A percentile compares a stretch with the other conserved stretches of the same genome.
Conservation (phyloP, 345 rosid species). For the Gynandropsis gynandra region DNA sequence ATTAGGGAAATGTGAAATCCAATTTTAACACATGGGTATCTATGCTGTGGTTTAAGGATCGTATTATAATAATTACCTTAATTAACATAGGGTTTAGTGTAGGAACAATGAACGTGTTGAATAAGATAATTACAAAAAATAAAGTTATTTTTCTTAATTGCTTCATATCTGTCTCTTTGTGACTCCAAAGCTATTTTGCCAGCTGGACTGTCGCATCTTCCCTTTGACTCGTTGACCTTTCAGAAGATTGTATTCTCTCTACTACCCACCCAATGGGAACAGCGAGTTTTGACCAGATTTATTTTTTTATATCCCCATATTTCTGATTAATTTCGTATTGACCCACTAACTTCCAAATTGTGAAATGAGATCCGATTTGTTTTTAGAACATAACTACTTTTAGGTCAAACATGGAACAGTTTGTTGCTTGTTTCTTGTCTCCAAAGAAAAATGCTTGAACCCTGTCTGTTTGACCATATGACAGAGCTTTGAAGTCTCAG, state of each 20-base stretch:
- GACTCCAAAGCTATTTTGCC: constrained; percentile 20
- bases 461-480: not conserved
- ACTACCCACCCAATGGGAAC: not conserved
- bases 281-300: constrained; percentile 20
- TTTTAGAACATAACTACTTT: too few relatives aligned
- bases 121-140: not conserved
- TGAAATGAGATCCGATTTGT: too few relatives aligned
- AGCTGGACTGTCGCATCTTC: constrained; percentile 21
- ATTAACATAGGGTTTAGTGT: constrained; percentile 7
- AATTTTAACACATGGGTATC: not conserved
- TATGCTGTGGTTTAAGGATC: not conserved
- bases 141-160: not conserved
- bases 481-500: constrained; percentile 60
- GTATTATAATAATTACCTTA: not conserved
- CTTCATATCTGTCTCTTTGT: constrained; percentile 20
- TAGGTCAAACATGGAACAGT: not conserved
- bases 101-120: too few relatives aligned
- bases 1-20: not conserved
- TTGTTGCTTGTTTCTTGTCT: not conserved
- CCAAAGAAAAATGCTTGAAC: not conserved
- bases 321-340: not conserved
- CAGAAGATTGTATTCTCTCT: not conserved
- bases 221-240: constrained; percentile 23
- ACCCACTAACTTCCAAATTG: not conserved
- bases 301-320: not conserved